Evolutionary conservation across 306 rosid species (phyloP).

Genomic region (Dalbergia cochinchinensis): DNA sequence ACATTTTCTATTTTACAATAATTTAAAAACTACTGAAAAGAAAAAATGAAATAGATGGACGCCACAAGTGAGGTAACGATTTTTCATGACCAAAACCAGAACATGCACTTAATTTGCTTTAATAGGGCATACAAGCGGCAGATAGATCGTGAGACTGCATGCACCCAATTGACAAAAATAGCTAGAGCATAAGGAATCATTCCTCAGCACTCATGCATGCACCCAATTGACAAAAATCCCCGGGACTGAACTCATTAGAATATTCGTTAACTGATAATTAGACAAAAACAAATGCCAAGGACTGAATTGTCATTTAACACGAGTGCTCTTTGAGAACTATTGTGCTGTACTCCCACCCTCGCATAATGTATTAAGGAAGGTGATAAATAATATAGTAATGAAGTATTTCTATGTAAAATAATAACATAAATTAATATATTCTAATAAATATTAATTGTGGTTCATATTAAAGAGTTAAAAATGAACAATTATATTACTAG

Average conservation of each 20-base stretch:
- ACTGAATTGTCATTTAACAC: slow-evolving; percentile 37
- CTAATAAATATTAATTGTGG: too few species aligned
- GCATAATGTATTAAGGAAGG: too few species aligned
- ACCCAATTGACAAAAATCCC: neutral
- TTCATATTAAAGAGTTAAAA: too few species aligned
- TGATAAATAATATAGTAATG: too few species aligned
- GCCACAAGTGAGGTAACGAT: neutral
- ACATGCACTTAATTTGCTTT: neutral
- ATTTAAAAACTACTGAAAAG: too few species aligned
- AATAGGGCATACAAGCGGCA: slow-evolving; percentile 64
- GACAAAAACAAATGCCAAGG: neutral
- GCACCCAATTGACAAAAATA: neutral
- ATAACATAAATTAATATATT: too few species aligned
- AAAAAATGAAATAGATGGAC: neutral
- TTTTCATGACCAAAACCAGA: neutral
- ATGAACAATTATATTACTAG: too few species aligned
- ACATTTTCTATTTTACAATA: neutral
- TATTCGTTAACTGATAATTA: slow-evolving; percentile 24
- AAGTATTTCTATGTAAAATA: too few species aligned
- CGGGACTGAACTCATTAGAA: slow-evolving; percentile 23
- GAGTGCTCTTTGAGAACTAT: neutral
- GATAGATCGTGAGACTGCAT: too few species aligned
- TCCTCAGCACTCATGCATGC: neutral
- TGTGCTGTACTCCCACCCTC: neutral
- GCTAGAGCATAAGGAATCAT: too few species aligned